Percentiles rank a stretch among this genome's conserved stretches.
Evolutionary conservation across 257 asterid genomes (phyloP).

Genomic region (Solanum habrochaites): DNA sequence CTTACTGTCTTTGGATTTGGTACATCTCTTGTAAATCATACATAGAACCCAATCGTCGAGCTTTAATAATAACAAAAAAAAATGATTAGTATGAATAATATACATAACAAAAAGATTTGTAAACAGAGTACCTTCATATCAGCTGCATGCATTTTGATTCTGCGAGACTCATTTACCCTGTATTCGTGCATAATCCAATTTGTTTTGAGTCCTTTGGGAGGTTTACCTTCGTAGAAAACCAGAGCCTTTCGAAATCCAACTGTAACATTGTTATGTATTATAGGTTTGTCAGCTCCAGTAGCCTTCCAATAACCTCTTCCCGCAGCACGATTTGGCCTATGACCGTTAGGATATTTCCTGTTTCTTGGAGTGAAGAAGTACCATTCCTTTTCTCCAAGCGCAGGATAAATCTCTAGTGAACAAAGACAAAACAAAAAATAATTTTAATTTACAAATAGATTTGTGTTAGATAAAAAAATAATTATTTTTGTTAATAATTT

Average conservation of each 20-base stretch:
- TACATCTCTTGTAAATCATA: constrained; percentile 1
- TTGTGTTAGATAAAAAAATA: neutral
- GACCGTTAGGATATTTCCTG: constrained; percentile 2
- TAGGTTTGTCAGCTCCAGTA: neutral
- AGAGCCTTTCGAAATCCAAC: constrained; percentile 10
- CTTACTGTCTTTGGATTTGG: neutral
- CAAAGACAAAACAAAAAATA: neutral
- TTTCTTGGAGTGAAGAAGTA: constrained; percentile 11
- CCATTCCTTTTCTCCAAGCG: neutral
- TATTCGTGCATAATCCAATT: constrained; percentile 23
- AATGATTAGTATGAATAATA: neutral
- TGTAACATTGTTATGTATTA: neutral
- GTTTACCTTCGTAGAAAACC: constrained; percentile 7
- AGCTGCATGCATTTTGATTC: neutral
- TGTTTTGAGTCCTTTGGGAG: constrained; percentile 1
- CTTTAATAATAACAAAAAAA: neutral
- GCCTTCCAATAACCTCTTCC: constrained; percentile 15
- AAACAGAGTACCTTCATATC: neutral
- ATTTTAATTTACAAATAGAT: neutral
- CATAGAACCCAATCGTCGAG: constrained; percentile 18
- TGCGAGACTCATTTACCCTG: neutral
- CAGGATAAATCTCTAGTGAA: neutral
- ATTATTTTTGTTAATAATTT: too few relatives aligned
- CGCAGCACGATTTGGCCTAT: constrained; percentile 3
- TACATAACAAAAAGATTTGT: too few relatives aligned